Base-by-base conservation (phyloP, 192 early-diverging fungal species). In the Podila clonocystis region DNA sequence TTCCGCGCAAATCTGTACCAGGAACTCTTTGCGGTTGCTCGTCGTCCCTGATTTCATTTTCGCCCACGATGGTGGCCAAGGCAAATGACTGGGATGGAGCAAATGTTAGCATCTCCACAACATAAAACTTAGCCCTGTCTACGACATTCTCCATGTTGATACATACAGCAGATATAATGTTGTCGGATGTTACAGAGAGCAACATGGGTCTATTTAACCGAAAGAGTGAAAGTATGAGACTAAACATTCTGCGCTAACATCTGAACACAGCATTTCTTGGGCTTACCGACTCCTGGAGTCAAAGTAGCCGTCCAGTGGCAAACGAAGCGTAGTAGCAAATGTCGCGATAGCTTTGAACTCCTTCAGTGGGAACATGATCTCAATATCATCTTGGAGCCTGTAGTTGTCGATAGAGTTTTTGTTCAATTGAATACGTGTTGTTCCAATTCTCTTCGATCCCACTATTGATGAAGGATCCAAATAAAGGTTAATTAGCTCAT, bases 261-360 rank as follows among this genome's bases (percentile, higher is more conserved):
- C 5, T 24, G 6, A n/a, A 58, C 45, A 11, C 5, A 58, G 31
- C 5, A 0, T 1, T 30, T 22, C 28, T 15, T 28, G 17, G 15
- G 31, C 68, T 65, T 77, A 70, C 74, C 74, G 62, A 50, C 31
- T 50, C 6, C 64, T 50, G 7, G 58, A 31, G 29, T 78, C 75
- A 63, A 78, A 78, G 58, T 67, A 67, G 0, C 64, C 68, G 34
- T 70, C 69, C 52, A 78, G 29, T 3, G 68, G 59, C 29, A 78
- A n/a, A 0, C 75, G 75, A 62, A 78, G 64, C 1, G 68, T 50
- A 31, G 70, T 55, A 1, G 68, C 68, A 55, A 77, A 77, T 6
- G 68, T 45, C 24, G 70, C 50, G 45, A 77, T 77, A 0, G 75
- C 67, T 58, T 78, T 78, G 69, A 78, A 78, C 31, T 78, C 75